Conservation (phyloP, 768 basidiomycete species). For the Suillus subaureus region DNA sequence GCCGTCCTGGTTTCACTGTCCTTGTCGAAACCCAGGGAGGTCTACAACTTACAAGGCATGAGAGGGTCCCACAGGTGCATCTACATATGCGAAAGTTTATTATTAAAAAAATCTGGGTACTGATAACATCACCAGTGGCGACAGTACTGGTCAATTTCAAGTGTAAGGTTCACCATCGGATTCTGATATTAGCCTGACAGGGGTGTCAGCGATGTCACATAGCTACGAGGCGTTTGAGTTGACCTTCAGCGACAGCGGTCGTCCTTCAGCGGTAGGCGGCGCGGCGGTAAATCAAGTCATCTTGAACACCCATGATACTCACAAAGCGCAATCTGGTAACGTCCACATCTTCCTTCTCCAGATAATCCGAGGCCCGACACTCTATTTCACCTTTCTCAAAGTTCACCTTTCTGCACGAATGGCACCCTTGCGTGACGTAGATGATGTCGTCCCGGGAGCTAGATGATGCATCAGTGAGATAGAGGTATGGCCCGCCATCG, state of each 20-base stretch:
- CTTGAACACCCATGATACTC: neutral
- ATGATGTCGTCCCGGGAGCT: neutral
- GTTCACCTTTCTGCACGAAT: neutral
- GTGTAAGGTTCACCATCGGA: neutral
- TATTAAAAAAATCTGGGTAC: neutral
- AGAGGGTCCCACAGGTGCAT: neutral
- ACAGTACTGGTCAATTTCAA: neutral
- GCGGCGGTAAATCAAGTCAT: neutral
- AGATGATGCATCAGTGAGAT: neutral
- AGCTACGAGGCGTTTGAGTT: neutral
- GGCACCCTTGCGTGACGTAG: neutral
- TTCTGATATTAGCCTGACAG: no score
- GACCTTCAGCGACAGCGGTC: neutral
- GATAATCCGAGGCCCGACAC: neutral
- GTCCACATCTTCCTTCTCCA: constrained; percentile 1
- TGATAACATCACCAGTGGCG: neutral
- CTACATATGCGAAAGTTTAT: constrained; percentile 5
- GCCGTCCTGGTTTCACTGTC: neutral
- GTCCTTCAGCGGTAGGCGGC: neutral
- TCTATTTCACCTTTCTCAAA: neutral
- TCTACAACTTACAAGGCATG: neutral
- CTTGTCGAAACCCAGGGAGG: neutral
- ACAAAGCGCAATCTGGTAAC: neutral
- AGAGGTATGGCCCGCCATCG: neutral
- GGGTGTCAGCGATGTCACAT: neutral